These are phyloP conservation scores for Apiotrichum laibachii DNA, from an alignment of 1,284 basidiomycete genomes.

Conservation along the genomic window DNA sequence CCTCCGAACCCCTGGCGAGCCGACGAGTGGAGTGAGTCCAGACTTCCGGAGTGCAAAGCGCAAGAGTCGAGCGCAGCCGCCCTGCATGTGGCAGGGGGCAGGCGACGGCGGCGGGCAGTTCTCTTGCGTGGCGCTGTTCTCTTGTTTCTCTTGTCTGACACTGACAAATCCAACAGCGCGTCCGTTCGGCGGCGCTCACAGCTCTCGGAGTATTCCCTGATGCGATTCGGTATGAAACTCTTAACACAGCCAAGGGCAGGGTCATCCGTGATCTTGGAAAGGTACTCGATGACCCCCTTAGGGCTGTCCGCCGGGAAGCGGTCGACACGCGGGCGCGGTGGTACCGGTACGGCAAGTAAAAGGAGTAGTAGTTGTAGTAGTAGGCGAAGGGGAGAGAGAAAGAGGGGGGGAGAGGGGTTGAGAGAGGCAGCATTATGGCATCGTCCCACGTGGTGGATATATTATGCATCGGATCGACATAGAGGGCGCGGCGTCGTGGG, in stretches of 20 bases:
- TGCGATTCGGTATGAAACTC: slow-evolving; percentile 70
- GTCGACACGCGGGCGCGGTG: slow-evolving; percentile 69
- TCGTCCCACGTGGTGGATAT: no score
- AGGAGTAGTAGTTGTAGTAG: neutral
- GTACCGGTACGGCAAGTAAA: slow-evolving; percentile 35
- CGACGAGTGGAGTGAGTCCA: slow-evolving; percentile 15
- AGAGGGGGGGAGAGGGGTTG: no score
- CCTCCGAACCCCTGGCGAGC: slow-evolving; percentile 24
- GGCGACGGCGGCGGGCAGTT: no score
- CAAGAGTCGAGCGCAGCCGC: no score
- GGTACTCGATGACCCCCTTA: slow-evolving; percentile 78
- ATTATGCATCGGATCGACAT: no score
- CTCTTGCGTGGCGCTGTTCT: no score
- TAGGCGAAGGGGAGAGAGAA: no score
- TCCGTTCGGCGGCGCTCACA: slow-evolving; percentile 70
- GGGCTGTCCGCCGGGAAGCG: slow-evolving; percentile 75
- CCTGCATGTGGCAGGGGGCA: no score
- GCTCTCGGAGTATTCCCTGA: slow-evolving; percentile 70
- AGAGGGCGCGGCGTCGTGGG: no score
- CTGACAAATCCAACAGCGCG: slow-evolving; percentile 55
- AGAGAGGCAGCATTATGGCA: no score
- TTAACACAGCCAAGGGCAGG: slow-evolving; percentile 68
- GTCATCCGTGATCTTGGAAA: slow-evolving; percentile 73
- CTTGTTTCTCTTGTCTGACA: no score
- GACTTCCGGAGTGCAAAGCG: neutral